Percentiles rank a stretch among this genome's conserved stretches.
Evolutionary conservation across 805 yeast genomes (phyloP).

Genomic region (Starmerella bacillaris): DNA sequence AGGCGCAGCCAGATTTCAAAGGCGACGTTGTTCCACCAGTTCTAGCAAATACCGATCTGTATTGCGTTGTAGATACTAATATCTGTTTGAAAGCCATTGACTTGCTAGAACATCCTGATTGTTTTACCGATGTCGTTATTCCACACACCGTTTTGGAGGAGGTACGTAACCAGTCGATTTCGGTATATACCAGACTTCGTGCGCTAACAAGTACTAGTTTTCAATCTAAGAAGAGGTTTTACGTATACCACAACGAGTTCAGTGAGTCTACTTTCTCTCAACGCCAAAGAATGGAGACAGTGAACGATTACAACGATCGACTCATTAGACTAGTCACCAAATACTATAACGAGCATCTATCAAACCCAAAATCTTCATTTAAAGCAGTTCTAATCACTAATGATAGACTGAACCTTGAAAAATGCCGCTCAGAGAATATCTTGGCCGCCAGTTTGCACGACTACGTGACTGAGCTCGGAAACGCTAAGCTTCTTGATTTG

Average conservation of each 20-base stretch:
- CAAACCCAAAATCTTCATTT: conserved; percentile 18
- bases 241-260: conserved; percentile 88
- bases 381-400: conserved; percentile 39
- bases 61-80: conserved; percentile 73
- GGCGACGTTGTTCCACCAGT: conserved; percentile 51
- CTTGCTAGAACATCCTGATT: conserved; percentile 54
- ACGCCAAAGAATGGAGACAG: conserved; percentile 47
- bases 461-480: conserved; percentile 46
- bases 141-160: conserved; percentile 93
- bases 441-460: conserved; percentile 22
- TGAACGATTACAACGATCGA: conserved; percentile 81
- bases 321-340: conserved; percentile 60
- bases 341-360: conserved; percentile 58
- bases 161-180: conserved; percentile 69
- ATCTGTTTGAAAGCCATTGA: conserved; percentile 79
- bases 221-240: conserved; percentile 55
- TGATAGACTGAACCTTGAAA: conserved; percentile 46
- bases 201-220: conserved; percentile 37
- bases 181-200: conserved; percentile 72
- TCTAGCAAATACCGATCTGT: conserved; percentile 46
- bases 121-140: conserved; percentile 76
- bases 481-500: conserved; percentile 52
- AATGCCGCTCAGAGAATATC: conserved; percentile 38
- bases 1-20: conserved; percentile 31
- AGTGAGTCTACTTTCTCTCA: conserved; percentile 47